These are phyloP conservation scores for Entophlyctis luteolus DNA, from an alignment of 192 early-diverging fungal species.

Conservation along the genomic window DNA sequence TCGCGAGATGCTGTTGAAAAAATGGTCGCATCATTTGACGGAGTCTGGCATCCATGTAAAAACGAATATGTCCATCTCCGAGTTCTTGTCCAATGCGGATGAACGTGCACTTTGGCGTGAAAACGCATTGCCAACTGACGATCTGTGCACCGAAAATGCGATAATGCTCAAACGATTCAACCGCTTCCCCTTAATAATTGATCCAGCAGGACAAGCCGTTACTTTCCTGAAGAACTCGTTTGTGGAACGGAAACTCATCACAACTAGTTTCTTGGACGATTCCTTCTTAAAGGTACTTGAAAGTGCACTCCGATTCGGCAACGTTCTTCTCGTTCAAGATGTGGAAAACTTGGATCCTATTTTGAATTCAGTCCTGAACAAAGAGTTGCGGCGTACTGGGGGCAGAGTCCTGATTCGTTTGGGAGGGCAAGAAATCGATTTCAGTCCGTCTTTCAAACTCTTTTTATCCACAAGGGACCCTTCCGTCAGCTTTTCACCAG, in stretches of 20 bases:
- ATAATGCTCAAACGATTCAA: slow-evolving; percentile 94
- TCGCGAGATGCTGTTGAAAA: slow-evolving; percentile 71
- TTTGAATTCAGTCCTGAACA: slow-evolving; percentile 96
- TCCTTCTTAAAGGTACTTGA: slow-evolving; percentile 97
- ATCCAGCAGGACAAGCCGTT: slow-evolving; percentile 92
- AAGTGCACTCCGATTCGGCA: slow-evolving; percentile 96
- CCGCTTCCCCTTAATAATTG: slow-evolving; percentile 95
- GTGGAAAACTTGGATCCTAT: slow-evolving; percentile 97
- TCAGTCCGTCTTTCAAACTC: slow-evolving; percentile 92
- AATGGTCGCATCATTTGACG: slow-evolving; percentile 73
- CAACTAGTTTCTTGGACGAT: slow-evolving; percentile 96
- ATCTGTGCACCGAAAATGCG: slow-evolving; percentile 96
- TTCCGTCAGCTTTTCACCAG: slow-evolving; percentile 88
- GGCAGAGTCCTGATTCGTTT: slow-evolving; percentile 92
- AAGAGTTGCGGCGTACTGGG: slow-evolving; percentile 91
- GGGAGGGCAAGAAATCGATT: slow-evolving; percentile 98
- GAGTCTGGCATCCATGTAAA: slow-evolving; percentile 71
- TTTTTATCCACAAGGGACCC: slow-evolving; percentile 95
- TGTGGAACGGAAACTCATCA: slow-evolving; percentile 80
- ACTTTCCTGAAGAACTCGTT: slow-evolving; percentile 82
- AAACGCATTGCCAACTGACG: slow-evolving; percentile 79
- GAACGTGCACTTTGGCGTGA: slow-evolving; percentile 87
- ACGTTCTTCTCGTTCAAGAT: slow-evolving; percentile 93
- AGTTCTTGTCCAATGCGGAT: slow-evolving; percentile 83
- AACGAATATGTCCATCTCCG: slow-evolving; percentile 74